Evolutionary conservation across 2,329 filamentous ascomycete species (phyloP).

Genomic region (Sporothrix sp.): DNA sequence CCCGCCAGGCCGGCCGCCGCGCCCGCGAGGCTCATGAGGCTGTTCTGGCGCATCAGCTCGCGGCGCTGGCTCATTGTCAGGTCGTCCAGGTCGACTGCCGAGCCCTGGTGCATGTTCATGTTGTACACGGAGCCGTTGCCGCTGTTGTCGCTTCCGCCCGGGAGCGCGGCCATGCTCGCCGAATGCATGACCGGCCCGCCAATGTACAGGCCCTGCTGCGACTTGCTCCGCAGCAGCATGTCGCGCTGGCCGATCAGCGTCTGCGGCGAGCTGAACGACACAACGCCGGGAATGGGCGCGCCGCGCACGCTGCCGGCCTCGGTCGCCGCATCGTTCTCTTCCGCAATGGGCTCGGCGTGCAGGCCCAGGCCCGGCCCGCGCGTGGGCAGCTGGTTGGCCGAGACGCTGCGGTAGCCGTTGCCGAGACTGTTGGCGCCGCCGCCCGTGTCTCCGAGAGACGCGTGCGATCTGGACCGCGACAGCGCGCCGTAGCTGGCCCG

Average conservation of each 20-base stretch:
- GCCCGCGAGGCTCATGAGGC: slow-evolving; percentile 25
- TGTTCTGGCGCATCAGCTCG: slow-evolving; percentile 48
- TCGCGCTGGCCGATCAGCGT: slow-evolving; percentile 49
- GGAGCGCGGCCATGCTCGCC: slow-evolving; percentile 13
- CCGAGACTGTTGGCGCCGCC: neutral
- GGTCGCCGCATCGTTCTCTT: slow-evolving; percentile 27
- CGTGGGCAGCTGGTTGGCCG: slow-evolving; percentile 16
- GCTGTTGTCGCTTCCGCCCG: slow-evolving; percentile 4
- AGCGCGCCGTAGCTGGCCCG: slow-evolving; percentile 21
- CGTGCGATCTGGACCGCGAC: slow-evolving; percentile 20
- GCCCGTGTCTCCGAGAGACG: too few species aligned
- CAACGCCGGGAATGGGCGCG: slow-evolving; percentile 30
- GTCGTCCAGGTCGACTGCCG: slow-evolving; percentile 47
- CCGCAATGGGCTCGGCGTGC: slow-evolving; percentile 32
- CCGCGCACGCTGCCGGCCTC: neutral
- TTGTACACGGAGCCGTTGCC: slow-evolving; percentile 8
- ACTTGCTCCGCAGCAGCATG: slow-evolving; percentile 43
- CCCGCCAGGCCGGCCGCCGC: slow-evolving; percentile 10
- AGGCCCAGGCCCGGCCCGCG: slow-evolving; percentile 24
- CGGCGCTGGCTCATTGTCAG: slow-evolving; percentile 62
- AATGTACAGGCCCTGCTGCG: slow-evolving; percentile 30
- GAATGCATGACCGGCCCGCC: slow-evolving; percentile 18
- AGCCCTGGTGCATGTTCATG: neutral
- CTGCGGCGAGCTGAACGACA: slow-evolving; percentile 43
- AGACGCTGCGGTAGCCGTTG: slow-evolving; percentile 19